Base-by-base conservation (phyloP, 345 rosid species). In the Eucalyptus regnans region DNA sequence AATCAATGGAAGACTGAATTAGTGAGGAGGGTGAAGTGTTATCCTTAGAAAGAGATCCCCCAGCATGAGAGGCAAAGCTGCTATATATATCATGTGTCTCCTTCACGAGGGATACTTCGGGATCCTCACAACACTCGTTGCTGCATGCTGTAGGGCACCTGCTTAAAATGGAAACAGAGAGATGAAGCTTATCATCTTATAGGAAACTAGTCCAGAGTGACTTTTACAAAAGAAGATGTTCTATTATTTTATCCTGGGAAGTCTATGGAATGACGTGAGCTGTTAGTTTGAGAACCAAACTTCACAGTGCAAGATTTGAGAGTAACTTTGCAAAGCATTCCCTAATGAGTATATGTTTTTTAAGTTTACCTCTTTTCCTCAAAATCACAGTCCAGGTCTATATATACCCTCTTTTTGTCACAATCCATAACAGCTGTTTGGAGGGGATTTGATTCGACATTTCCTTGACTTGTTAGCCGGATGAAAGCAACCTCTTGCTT, bases 331-430 rank as follows among this genome's bases (percentile, higher is more conserved):
- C 43, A 62, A 51, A 46, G 22, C 37, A 60, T 33, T 48, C 44
- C 81, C 16, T n/a, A 31, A 62, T 44, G 56, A 64, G 44, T 58
- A 89, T 23, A 86, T 76, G 58, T 54, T 58, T 79, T 76, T 27
- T 44, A 86, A 87, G 86, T 91, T 93, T 96, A 97, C 99, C 97
- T 89, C 86, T 90, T 90, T 86, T 91, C 92, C 71, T 90, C 94
- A 91, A 88, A 91, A 88, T 88, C 85, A 84, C 93, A 90, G 88
- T 94, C 96, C 52, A 93, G 91, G 91, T 96, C 98, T 88, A 93
- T 91, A 89, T 88, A 91, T 87, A 93, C 95, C 85, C 62, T 89
- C 90, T 46, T 71, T 50, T 92, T 91, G 88, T 90, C 89, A 48
- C 85, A 50, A n/a, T 92, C 91, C 89, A 50, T 41, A 37, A 89